Base-by-base conservation (phyloP, 163 green algal species). In the Prototheca wickerhamii region DNA sequence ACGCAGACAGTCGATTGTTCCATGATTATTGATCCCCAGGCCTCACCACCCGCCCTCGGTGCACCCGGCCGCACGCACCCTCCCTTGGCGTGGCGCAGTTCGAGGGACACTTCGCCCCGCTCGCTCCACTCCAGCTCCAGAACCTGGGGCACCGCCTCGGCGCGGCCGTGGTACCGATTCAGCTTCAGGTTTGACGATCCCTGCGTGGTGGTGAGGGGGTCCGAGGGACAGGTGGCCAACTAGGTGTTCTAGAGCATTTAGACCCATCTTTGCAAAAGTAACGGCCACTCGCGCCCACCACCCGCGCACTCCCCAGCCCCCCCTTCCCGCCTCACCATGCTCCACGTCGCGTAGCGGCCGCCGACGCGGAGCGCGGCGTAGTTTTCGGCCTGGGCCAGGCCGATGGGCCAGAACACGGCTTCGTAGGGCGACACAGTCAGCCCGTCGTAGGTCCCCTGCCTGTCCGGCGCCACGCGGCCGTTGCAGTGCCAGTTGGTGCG, bases 401-500 rank as follows among this genome's bases (percentile, higher is more conserved):
- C 17, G 43, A 65, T 30, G 44, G 60, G 60, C 42, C 17, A 44
- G 42, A 65, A 65, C 21, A 65, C 15, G 5, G 43, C 25, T 17
- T 65, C 60, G 29, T 55, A 58, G 26, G 60, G 60, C 7, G 23
- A 20, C 21, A 33, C 21, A 3, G 30, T 58, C 26, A 29, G 5
- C 15, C 60, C 60, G 23, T 65, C 60, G 1, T 49, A 50, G 10
- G 29, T 29, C 26, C 23, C 4, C 46, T 31, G 31, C 8, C 60
- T 18, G 49, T 59, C 44, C 5, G 44, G 60, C 18, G 17, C 46
- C 31, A 60, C 1, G 10, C 60, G 18, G 2, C 23, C 46, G 61
- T 91, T 90, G 62, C 84, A 91, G 12, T 64, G 63, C 84, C 84
- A 90, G 46, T 76, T 85, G 21, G 7, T 23, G 4, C 68, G 63